Conservation (phyloP, 768 basidiomycete species). For the Xerocomellus dryophilus region DNA sequence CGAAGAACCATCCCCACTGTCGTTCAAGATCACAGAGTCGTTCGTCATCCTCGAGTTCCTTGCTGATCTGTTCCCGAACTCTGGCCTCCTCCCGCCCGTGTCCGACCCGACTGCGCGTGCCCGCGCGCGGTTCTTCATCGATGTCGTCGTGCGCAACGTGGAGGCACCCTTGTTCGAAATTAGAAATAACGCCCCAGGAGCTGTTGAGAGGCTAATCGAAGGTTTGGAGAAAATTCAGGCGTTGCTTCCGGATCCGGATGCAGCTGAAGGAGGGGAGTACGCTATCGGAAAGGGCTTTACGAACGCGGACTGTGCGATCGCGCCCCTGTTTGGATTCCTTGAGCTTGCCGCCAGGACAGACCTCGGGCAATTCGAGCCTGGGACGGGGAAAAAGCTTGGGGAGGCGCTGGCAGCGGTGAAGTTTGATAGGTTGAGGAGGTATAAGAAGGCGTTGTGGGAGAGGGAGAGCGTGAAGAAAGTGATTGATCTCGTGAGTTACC, state of each 20-base stretch:
- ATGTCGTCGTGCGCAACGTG: conserved; percentile 45
- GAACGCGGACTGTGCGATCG: conserved; percentile 57
- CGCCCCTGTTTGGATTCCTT: conserved; percentile 53
- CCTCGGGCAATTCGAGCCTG: conserved; percentile 45
- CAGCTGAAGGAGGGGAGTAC: conserved; percentile 43
- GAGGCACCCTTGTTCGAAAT: conserved; percentile 35
- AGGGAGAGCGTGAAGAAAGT: conserved; percentile 30
- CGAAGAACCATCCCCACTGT: conserved; percentile 54
- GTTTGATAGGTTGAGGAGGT: conserved; percentile 48
- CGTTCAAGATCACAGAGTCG: conserved; percentile 61
- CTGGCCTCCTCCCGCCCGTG: conserved; percentile 43
- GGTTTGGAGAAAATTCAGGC: conserved; percentile 6
- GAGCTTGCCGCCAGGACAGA: conserved; percentile 44
- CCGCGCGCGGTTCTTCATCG: conserved; percentile 59
- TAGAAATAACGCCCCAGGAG: conserved; percentile 15
- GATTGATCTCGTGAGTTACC: conserved; percentile 5
- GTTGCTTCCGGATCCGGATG: conserved; percentile 24
- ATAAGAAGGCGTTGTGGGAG: conserved; percentile 43
- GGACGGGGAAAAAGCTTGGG: conserved; percentile 42
- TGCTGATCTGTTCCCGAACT: conserved; percentile 52
- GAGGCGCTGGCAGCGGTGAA: conserved; percentile 40
- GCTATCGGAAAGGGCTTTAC: conserved; percentile 45
- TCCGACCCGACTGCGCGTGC: conserved; percentile 53
- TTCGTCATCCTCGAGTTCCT: conserved; percentile 62
- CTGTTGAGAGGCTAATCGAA: background rate